Base-by-base conservation (phyloP, 805 yeast genomes). In the Wickerhamomyces mucosus region DNA sequence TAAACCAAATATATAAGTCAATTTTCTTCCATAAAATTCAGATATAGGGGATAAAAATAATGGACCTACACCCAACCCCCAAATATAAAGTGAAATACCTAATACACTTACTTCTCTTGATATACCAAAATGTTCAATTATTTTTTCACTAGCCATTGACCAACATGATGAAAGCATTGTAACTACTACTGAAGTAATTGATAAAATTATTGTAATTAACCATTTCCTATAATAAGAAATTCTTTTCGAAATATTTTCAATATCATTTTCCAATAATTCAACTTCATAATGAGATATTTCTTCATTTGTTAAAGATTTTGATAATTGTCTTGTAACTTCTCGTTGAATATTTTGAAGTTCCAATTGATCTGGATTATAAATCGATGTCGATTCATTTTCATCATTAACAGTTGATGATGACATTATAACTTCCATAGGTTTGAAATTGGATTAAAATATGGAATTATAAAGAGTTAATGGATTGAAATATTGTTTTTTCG, bases 161-260 rank as follows among this genome's bases (percentile, higher is more conserved):
- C 78, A 81, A 29, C 72, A 64, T 0, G 86, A 79, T 0, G 88
- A 78, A 6, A 80, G 70, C 53, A 78, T 65, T 0, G 88, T 78
- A 26, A 78, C 72, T 33, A 73, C 65, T 35, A 78, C 62, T 27
- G 83, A 69, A 6, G 76, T 60, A 7, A 60, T 10, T 2, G 83
- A 75, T 8, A 77, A 61, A 8, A 72, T 55, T 27, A 63, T 27
- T 0, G 84, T 67, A 23, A 76, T 62, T 28, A 58, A 47, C 75
- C 81, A 75, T 50, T 77, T 79, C 30, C 69, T 62, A 45, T 58
- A 46, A 5, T 32, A 35, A 2, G 81, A 64, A 61, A 67, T 40
- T 5, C 35, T 33, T 5, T 43, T 38, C 8, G 44, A 46, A 15
- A 57, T 45, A 38, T 59, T 50, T 33, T 62, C 67, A 18, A 44